Evolutionary conservation across 2,329 filamentous ascomycete genomes (phyloP).

Genomic region (Fusarium pininemorale): DNA sequence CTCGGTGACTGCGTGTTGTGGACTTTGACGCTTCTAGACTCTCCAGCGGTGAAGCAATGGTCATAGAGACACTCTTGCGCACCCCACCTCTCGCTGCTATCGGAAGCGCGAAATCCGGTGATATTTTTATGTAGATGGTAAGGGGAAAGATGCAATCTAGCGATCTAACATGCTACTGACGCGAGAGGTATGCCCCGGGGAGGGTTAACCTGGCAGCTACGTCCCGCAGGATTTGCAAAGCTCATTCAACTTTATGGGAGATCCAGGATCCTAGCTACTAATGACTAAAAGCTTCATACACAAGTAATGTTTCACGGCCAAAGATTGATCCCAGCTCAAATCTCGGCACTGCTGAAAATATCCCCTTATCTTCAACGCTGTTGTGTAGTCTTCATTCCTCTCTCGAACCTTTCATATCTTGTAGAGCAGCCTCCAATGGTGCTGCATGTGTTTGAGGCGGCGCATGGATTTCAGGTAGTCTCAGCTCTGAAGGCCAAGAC

Average conservation of each 20-base stretch:
- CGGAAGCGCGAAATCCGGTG: not conserved
- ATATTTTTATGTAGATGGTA: not conserved
- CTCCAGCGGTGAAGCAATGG: not conserved
- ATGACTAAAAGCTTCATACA: not conserved
- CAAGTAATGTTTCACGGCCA: not conserved
- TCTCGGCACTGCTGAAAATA: not conserved
- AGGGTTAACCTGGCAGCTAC: not conserved
- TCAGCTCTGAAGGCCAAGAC: not conserved
- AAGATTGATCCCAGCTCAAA: not conserved
- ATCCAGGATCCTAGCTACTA: not conserved
- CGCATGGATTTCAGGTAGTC: not conserved
- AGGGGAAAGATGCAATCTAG: not conserved
- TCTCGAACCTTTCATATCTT: not conserved
- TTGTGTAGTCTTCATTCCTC: not conserved
- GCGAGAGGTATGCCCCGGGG: too few relatives aligned
- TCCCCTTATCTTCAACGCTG: not conserved
- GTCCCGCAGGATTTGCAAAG: not conserved
- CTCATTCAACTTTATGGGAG: not conserved
- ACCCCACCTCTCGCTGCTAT: not conserved
- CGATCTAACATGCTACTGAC: not conserved
- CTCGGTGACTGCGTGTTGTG: not conserved
- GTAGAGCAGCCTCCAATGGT: not conserved
- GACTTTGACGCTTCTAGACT: not conserved
- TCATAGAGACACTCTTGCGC: not conserved
- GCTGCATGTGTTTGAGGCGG: rapidly evolving